Evolutionary conservation across 371 early-diverging fungal species (phyloP).

Genomic region (Blyttiomyces sp.): DNA sequence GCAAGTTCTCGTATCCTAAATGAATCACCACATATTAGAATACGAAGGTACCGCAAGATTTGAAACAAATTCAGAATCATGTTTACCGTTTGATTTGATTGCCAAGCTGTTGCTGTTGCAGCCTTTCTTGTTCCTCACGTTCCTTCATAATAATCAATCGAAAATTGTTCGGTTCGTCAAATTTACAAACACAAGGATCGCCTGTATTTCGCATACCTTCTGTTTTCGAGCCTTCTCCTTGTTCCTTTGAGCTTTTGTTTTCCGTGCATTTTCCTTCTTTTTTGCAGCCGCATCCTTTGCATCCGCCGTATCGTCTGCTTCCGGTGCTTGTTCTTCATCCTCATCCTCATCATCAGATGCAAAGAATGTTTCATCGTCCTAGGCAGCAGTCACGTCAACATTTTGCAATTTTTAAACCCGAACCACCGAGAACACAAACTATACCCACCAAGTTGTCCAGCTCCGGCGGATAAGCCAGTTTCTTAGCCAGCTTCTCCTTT

Average conservation of each 20-base stretch:
- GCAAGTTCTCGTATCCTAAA: not conserved
- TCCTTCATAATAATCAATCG: no score
- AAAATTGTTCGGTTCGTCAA: no score
- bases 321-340: conserved; percentile 40
- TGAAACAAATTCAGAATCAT: no score
- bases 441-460: conserved; percentile 36
- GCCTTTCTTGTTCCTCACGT: no score
- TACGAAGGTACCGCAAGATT: conserved; percentile 14
- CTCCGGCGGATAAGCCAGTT: conserved; percentile 47
- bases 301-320: conserved; percentile 31
- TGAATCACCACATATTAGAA: conserved; percentile 21
- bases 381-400: not conserved
- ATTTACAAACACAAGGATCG: conserved; percentile 41
- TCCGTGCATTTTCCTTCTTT: conserved; percentile 17
- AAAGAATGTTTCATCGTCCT: conserved; percentile 52
- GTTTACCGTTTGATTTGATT: conserved; percentile 49
- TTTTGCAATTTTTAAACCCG: not conserved
- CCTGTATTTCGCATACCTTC: conserved; percentile 41
- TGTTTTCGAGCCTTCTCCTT: conserved; percentile 31
- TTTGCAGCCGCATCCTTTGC: conserved; percentile 41
- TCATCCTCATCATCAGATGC: conserved; percentile 55
- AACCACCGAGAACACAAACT: not conserved
- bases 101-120: conserved; percentile 37
- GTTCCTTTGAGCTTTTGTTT: conserved; percentile 44
- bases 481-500: conserved; percentile 22